Percentiles rank a stretch among this genome's conserved stretches.
Evolutionary conservation across 306 rosid species (phyloP).

Genomic region (barrel medic (Medicago truncatula)): DNA sequence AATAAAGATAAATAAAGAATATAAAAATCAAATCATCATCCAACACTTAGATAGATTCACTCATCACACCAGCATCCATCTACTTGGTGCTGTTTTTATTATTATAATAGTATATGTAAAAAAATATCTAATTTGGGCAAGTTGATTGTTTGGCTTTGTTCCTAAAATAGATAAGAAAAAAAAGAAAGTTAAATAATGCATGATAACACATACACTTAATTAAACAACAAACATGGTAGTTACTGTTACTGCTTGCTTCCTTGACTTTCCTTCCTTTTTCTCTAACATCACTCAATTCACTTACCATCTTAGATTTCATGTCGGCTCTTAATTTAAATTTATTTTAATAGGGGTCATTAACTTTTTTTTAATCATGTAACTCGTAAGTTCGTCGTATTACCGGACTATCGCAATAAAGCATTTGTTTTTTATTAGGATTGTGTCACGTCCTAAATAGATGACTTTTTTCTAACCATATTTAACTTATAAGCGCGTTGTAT

Average conservation of each 20-base stretch:
- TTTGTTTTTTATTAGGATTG: too few relatives aligned
- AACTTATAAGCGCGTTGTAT: too few relatives aligned
- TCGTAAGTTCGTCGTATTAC: too few relatives aligned
- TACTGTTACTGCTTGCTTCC: constrained; percentile 7
- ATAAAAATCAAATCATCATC: constrained; percentile 14
- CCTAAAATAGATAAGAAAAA: constrained; percentile 40
- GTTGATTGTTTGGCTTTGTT: constrained; percentile 40
- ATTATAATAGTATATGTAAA: background rate
- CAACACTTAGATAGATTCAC: constrained; percentile 18
- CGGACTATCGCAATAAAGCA: too few relatives aligned
- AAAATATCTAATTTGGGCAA: constrained; percentile 29
- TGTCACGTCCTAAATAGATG: too few relatives aligned
- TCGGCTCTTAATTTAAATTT: constrained; percentile 12
- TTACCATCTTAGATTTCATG: constrained; percentile 32
- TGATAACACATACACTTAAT: background rate
- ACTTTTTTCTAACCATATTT: too few relatives aligned
- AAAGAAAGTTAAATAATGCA: constrained; percentile 22
- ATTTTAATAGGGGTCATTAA: background rate
- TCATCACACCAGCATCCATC: background rate
- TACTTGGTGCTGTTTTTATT: constrained; percentile 1
- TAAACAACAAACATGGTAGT: background rate
- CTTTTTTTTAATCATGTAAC: too few relatives aligned
- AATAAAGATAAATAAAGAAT: constrained; percentile 18
- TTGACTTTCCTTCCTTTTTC: constrained; percentile 8
- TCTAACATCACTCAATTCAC: constrained; percentile 11